phyloP scores from a whole-genome alignment of 768 basidiomycete genomes.

The Russula olivacea region DNA sequence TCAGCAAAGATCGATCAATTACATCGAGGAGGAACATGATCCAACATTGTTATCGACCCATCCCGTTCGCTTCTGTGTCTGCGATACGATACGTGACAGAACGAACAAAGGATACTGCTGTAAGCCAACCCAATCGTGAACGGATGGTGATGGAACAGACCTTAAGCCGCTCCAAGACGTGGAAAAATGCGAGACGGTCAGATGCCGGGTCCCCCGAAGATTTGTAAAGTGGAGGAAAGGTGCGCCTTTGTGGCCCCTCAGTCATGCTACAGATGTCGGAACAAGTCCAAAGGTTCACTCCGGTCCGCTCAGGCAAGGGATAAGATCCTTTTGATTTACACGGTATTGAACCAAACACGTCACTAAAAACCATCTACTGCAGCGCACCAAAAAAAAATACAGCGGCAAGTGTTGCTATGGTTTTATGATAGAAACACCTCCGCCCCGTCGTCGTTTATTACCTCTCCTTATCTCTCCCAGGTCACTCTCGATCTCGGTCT shows the following conservation, averaged over 20 bases:
- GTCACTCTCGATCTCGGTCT: constrained; percentile 68
- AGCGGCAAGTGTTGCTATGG: constrained; percentile 1
- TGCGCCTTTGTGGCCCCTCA: constrained; percentile 33
- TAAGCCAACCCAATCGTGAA: too few species aligned
- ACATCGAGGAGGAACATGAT: not conserved
- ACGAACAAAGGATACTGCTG: not conserved
- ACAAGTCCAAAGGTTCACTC: not conserved
- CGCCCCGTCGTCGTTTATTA: constrained; percentile 52
- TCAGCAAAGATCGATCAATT: constrained; percentile 11
- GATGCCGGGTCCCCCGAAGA: constrained; percentile 45
- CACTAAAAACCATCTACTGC: not conserved
- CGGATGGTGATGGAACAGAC: constrained; percentile 34
- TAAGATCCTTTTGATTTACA: not conserved
- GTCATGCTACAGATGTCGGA: not conserved
- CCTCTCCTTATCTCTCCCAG: constrained; percentile 73
- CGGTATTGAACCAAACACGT: not conserved
- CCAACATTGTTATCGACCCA: constrained; percentile 80
- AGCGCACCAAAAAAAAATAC: not conserved
- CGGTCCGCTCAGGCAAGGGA: not conserved
- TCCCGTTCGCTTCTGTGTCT: constrained; percentile 95
- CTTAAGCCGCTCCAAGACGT: constrained; percentile 84
- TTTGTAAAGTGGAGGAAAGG: constrained; percentile 55
- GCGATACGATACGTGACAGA: not conserved
- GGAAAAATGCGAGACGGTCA: constrained; percentile 86
- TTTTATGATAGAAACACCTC: constrained; percentile 29